phyloP scores from a whole-genome alignment of 1,284 basidiomycete genomes.

The Cryptococcus deneoformans region DNA sequence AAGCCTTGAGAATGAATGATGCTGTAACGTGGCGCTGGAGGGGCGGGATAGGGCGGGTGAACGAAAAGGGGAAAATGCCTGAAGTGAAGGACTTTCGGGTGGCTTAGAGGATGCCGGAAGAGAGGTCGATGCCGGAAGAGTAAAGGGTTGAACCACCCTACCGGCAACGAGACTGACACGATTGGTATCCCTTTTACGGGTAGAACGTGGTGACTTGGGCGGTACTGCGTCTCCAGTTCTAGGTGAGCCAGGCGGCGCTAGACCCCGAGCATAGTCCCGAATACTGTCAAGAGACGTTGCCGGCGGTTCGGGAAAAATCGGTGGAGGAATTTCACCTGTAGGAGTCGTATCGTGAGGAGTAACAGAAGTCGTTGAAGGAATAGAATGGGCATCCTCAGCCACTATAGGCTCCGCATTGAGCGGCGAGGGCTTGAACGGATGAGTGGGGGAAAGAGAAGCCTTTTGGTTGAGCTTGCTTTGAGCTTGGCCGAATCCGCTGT shows the following conservation, averaged over 20 bases:
- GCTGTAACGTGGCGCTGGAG: neutral
- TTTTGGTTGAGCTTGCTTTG: slow-evolving; percentile 11
- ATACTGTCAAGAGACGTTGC: slow-evolving; percentile 13
- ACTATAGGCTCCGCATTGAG: slow-evolving; percentile 29
- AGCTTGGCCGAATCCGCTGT: slow-evolving; percentile 5
- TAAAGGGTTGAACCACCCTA: slow-evolving; percentile 44
- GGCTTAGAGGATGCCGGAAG: slow-evolving; percentile 25
- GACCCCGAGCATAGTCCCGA: slow-evolving; percentile 29
- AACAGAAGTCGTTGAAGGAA: slow-evolving; percentile 12
- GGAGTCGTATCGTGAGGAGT: slow-evolving; percentile 7
- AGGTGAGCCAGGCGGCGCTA: slow-evolving; percentile 8
- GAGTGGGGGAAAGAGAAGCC: slow-evolving; percentile 12
- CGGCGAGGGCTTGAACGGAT: slow-evolving; percentile 31
- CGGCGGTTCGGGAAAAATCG: neutral
- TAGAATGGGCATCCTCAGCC: slow-evolving; percentile 10
- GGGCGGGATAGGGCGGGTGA: slow-evolving; percentile 13
- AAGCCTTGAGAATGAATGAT: slow-evolving; percentile 21
- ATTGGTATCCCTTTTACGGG: slow-evolving; percentile 41
- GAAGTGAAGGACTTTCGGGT: slow-evolving; percentile 23
- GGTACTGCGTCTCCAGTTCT: slow-evolving; percentile 15
- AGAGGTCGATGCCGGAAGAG: slow-evolving; percentile 33
- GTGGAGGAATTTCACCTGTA: neutral
- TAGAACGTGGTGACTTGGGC: slow-evolving; percentile 32
- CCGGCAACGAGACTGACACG: slow-evolving; percentile 48
- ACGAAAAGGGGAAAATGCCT: slow-evolving; percentile 44